Evolutionary conservation across 2,329 filamentous ascomycete genomes (phyloP).

Genomic region (Trichoderma hamatum): DNA sequence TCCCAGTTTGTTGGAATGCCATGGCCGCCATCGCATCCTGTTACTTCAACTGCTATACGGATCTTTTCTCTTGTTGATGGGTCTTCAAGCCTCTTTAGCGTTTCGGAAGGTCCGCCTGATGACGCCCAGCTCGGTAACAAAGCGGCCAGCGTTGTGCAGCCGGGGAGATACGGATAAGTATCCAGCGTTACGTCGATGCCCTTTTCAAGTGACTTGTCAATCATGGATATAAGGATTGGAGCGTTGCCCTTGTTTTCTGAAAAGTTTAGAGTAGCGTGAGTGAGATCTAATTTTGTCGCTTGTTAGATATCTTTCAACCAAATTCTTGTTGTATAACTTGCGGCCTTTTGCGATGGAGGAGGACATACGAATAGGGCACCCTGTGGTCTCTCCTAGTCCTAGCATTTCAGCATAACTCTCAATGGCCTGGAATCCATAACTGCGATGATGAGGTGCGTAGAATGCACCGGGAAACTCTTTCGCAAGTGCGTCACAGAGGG

Average conservation of each 20-base stretch:
- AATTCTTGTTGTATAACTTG: not conserved
- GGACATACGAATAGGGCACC: conserved; percentile 33
- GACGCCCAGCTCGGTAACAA: conserved; percentile 34
- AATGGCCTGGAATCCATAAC: conserved; percentile 32
- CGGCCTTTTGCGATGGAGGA: too few relatives aligned
- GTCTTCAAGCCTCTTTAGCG: conserved; percentile 30
- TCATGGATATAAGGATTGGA: conserved; percentile 31
- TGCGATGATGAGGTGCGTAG: conserved; percentile 35
- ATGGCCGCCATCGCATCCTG: conserved; percentile 34
- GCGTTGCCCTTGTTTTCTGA: conserved; percentile 34
- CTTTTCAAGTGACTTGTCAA: conserved; percentile 29
- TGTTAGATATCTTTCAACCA: not conserved
- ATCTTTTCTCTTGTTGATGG: conserved; percentile 31
- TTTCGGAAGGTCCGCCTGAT: conserved; percentile 32
- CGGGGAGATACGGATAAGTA: conserved; percentile 34
- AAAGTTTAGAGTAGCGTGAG: conserved; percentile 34
- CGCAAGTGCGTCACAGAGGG: conserved; percentile 31
- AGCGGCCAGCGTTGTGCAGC: conserved; percentile 33
- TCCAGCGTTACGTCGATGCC: conserved; percentile 34
- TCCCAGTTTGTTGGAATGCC: conserved; percentile 36
- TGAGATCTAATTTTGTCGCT: conserved; percentile 29
- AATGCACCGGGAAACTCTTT: conserved; percentile 32
- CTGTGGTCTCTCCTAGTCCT: conserved; percentile 31
- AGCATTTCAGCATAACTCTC: conserved; percentile 35
- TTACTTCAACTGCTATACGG: conserved; percentile 32